Percentiles rank a stretch among this genome's conserved stretches.
Evolutionary conservation across 1,284 basidiomycete genomes (phyloP).

Genomic region (Boletellus deceptivus): DNA sequence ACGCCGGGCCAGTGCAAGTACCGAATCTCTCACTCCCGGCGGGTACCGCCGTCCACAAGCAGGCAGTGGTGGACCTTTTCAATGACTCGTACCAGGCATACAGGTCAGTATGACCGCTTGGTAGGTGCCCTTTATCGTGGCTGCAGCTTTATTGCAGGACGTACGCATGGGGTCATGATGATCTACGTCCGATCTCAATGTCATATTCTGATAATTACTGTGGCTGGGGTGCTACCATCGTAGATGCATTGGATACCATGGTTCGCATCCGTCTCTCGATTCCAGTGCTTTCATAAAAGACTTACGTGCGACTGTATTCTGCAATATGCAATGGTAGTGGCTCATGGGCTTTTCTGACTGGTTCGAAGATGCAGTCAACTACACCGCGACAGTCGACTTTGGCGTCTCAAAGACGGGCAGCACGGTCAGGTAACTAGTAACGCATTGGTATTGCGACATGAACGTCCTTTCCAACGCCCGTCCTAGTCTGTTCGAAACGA

Average conservation of each 20-base stretch:
- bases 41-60: conserved; percentile 37
- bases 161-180: conserved; percentile 64
- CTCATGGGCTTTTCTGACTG: conserved; percentile 42
- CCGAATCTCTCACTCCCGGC: conserved; percentile 44
- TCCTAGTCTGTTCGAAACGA: conserved; percentile 80
- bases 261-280: conserved; percentile 33
- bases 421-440: conserved; percentile 58
- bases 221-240: conserved; percentile 69
- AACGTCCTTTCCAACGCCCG: background rate
- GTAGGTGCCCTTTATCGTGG: background rate
- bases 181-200: conserved; percentile 51
- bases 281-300: background rate
- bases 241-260: conserved; percentile 65
- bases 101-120: conserved; percentile 39
- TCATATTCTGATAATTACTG: conserved; percentile 54
- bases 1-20: conserved; percentile 43
- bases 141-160: conserved; percentile 37
- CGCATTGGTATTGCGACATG: background rate
- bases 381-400: conserved; percentile 54
- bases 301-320: background rate
- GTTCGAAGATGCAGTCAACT: conserved; percentile 55
- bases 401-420: conserved; percentile 44
- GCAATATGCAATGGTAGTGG: conserved; percentile 10
- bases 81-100: conserved; percentile 55
- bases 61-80: conserved; percentile 56